These are phyloP conservation scores for Bremia lactucae DNA, from an alignment of 352 stramenopile species.

Conservation along the genomic window DNA sequence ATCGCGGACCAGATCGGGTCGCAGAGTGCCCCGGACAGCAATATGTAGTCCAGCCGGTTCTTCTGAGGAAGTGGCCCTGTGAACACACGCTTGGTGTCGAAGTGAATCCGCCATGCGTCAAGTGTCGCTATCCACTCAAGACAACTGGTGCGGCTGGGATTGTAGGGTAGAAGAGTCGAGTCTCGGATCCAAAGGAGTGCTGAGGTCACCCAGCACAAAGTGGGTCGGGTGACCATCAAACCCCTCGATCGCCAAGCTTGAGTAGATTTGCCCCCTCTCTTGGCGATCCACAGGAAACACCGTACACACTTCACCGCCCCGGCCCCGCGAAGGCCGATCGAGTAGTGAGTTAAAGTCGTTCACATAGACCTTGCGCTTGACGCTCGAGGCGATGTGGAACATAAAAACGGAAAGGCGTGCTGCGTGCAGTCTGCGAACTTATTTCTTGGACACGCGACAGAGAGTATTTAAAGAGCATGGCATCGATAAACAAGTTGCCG, in stretches of 20 bases:
- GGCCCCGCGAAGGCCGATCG: not conserved
- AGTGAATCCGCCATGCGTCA: not conserved
- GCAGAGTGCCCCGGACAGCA: not conserved
- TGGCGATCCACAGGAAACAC: not conserved
- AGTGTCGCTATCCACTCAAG: not conserved
- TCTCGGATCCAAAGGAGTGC: not conserved
- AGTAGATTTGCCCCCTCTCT: not conserved
- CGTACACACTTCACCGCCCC: not conserved
- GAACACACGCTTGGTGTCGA: not conserved
- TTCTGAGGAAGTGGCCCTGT: not conserved
- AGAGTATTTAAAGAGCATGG: not conserved
- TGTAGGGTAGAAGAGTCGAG: not conserved
- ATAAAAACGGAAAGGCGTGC: not conserved
- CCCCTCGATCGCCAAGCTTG: not conserved
- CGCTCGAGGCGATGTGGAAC: not conserved
- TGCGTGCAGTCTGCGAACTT: not conserved
- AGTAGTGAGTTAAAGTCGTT: not conserved
- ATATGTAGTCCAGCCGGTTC: not conserved
- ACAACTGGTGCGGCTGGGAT: not conserved
- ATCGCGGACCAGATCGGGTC: too few species aligned
- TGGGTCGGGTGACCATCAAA: not conserved
- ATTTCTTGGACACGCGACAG: not conserved
- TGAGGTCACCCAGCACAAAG: not conserved
- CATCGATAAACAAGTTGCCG: not conserved
- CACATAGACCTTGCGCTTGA: not conserved